Evolutionary conservation across 495 filamentous ascomycete genomes (phyloP).

Genomic region (Bacidia rubella): DNA sequence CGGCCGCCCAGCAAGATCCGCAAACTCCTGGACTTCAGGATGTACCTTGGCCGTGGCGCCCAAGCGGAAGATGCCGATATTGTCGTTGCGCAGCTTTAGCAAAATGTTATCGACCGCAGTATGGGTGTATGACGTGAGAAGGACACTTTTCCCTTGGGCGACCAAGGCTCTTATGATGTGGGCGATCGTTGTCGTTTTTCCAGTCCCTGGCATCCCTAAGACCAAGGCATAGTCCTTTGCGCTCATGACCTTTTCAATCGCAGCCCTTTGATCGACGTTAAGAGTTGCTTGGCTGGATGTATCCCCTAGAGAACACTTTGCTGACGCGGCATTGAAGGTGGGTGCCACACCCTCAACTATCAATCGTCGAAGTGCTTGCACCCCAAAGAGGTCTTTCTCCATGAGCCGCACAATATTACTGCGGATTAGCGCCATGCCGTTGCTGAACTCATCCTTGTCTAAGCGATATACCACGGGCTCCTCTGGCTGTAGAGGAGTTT

Average conservation of each 20-base stretch:
- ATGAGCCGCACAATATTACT: slow-evolving; percentile 89
- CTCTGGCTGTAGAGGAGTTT: slow-evolving; percentile 32
- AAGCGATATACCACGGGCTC: slow-evolving; percentile 63
- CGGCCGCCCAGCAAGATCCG: slow-evolving; percentile 54
- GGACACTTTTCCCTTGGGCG: slow-evolving; percentile 76
- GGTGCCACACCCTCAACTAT: slow-evolving; percentile 64
- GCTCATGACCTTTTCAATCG: slow-evolving; percentile 88
- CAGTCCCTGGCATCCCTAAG: slow-evolving; percentile 93
- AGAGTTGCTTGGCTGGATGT: slow-evolving; percentile 39
- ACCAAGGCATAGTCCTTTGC: slow-evolving; percentile 90
- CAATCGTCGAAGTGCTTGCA: slow-evolving; percentile 58
- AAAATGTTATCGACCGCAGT: slow-evolving; percentile 97
- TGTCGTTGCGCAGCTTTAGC: slow-evolving; percentile 69
- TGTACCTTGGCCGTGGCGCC: slow-evolving; percentile 75
- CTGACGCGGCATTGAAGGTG: slow-evolving; percentile 51
- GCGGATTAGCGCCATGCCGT: slow-evolving; percentile 86
- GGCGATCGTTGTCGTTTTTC: slow-evolving; percentile 94
- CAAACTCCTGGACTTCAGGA: slow-evolving; percentile 73
- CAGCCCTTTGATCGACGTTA: slow-evolving; percentile 74
- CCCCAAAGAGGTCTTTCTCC: slow-evolving; percentile 61
- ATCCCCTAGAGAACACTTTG: slow-evolving; percentile 42
- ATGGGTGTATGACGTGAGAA: slow-evolving; percentile 91
- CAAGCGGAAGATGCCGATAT: slow-evolving; percentile 69
- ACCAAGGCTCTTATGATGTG: slow-evolving; percentile 92
- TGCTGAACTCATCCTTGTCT: slow-evolving; percentile 97